Conservation (phyloP, 805 yeast genomes). For the Spathaspora arborariae region DNA sequence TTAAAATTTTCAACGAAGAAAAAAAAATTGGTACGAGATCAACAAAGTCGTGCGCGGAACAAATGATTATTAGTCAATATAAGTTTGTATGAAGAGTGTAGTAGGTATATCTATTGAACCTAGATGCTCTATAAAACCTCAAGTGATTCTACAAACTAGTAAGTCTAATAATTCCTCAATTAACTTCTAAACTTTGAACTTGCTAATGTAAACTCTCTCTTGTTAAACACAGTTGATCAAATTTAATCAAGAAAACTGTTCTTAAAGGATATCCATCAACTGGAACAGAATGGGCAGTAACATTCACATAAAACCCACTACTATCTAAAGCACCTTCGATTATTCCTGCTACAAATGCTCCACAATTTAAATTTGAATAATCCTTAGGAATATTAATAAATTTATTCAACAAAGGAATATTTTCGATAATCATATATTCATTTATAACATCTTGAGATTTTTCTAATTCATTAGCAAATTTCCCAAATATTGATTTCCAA, state of each 20-base stretch:
- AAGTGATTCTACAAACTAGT: not conserved
- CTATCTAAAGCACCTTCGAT: constrained; percentile 79
- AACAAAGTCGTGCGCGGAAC: not conserved
- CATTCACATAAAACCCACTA: constrained; percentile 67
- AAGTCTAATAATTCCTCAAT: no score
- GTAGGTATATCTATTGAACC: no score
- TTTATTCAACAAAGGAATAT: constrained; percentile 64
- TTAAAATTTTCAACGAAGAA: no score
- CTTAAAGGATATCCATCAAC: constrained; percentile 53
- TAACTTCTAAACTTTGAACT: no score
- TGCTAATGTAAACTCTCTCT: constrained; percentile 45
- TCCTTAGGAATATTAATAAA: constrained; percentile 78
- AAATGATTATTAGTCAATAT: not conserved
- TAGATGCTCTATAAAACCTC: no score
- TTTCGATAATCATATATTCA: constrained; percentile 76
- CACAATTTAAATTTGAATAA: constrained; percentile 71
- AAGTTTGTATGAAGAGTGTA: no score
- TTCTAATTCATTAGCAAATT: constrained; percentile 70
- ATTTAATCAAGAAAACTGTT: constrained; percentile 74
- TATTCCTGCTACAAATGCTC: constrained; percentile 81
- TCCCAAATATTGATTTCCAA: constrained; percentile 74
- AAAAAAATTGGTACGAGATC: not conserved
- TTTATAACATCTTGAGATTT: constrained; percentile 66
- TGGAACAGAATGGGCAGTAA: constrained; percentile 79
- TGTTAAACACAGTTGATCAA: constrained; percentile 53